Percentiles rank a stretch among this genome's conserved stretches.
Evolutionary conservation across 148 eudicot species (phyloP).

Genomic region (Nepenthes mirabilis): DNA sequence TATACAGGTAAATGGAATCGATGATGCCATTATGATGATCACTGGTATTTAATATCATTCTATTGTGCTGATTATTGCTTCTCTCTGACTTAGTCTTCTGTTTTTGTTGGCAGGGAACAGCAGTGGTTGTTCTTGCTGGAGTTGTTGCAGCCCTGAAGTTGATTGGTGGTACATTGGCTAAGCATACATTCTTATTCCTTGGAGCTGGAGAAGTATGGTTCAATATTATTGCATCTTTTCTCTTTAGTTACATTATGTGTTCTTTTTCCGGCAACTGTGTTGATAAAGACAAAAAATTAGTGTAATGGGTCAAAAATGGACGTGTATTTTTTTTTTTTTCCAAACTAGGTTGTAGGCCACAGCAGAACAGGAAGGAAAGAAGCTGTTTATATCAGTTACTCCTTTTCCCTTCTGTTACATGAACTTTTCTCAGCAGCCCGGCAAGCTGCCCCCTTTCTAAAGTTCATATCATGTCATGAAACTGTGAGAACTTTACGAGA

Average conservation of each 20-base stretch:
- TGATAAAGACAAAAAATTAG: too few species aligned
- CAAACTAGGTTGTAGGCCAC: too few species aligned
- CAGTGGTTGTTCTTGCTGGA: conserved; percentile 84
- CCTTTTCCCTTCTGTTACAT: too few species aligned
- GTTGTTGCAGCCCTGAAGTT: conserved; percentile 72
- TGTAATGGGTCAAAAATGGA: too few species aligned
- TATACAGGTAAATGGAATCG: conserved; percentile 53
- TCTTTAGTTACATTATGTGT: neutral
- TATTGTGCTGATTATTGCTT: neutral
- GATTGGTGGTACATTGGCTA: conserved; percentile 71
- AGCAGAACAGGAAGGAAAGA: too few species aligned
- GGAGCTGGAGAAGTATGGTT: conserved; percentile 90
- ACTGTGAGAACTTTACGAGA: too few species aligned
- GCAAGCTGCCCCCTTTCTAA: too few species aligned
- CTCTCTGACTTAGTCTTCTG: neutral
- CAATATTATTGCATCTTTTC: neutral
- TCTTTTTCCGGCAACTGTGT: neutral
- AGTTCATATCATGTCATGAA: too few species aligned
- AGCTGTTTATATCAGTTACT: too few species aligned
- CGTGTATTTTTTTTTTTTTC: too few species aligned
- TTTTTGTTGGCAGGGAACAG: conserved; percentile 61
- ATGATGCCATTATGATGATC: neutral
- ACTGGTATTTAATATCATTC: neutral
- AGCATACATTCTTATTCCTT: conserved; percentile 75
- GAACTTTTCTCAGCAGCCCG: too few species aligned